phyloP scores from a whole-genome alignment of 2,329 filamentous ascomycete species.

The Paracoccidioides lutzii region DNA sequence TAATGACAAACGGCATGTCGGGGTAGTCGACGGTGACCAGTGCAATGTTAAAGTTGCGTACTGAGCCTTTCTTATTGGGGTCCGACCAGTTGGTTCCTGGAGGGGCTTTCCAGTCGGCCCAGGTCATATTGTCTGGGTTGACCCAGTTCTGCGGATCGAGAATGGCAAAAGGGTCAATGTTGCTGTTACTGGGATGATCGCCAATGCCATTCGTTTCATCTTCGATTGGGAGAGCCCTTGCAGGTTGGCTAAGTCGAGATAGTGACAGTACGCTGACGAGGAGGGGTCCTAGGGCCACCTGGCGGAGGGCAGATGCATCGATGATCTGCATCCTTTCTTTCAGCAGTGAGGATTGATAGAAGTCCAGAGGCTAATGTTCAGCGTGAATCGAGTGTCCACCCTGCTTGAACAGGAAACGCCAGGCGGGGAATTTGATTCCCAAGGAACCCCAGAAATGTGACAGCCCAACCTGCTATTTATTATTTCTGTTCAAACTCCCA shows the following conservation, averaged over 20 bases:
- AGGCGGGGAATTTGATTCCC: neutral
- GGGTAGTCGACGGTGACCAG: constrained; percentile 11
- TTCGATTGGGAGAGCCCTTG: neutral
- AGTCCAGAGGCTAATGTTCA: neutral
- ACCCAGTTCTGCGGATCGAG: constrained; percentile 12
- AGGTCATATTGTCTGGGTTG: constrained; percentile 13
- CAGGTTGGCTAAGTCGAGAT: constrained; percentile 5
- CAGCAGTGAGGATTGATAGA: neutral
- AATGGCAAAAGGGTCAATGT: constrained; percentile 9
- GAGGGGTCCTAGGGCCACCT: constrained; percentile 3
- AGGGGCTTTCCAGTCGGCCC: constrained; percentile 8
- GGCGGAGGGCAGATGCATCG: neutral
- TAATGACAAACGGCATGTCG: constrained; percentile 8
- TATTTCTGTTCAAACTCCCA: neutral
- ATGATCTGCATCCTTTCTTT: constrained; percentile 6
- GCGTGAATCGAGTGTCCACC: neutral
- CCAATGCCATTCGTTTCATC: neutral
- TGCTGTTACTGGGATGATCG: neutral
- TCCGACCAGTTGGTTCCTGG: constrained; percentile 11
- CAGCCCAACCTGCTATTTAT: neutral
- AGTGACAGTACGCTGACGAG: constrained; percentile 6
- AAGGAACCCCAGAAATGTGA: neutral
- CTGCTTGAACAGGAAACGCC: neutral
- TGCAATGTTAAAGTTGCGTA: constrained; percentile 13
- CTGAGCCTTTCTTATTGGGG: constrained; percentile 8